Conservation (phyloP, 2,329 filamentous ascomycete genomes). For the Stenocarpella maydis region DNA sequence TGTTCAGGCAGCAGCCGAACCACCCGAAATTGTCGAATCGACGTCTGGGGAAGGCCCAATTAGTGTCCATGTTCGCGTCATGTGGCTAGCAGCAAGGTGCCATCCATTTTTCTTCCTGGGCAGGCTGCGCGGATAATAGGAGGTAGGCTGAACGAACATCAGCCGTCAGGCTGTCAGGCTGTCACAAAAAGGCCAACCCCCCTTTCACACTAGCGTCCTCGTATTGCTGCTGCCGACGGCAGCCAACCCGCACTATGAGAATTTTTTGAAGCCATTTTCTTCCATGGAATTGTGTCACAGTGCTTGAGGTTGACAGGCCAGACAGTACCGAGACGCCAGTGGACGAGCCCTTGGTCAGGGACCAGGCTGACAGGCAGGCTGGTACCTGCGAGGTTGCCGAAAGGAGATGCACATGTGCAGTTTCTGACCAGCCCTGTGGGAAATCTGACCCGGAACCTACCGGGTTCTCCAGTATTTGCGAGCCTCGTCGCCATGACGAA, state of each 20-base stretch:
- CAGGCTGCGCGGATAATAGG: not conserved
- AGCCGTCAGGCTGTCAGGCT: conserved; percentile 9
- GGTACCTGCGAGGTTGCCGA: conserved; percentile 15
- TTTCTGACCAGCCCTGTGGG: not conserved
- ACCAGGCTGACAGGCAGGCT: conserved; percentile 12
- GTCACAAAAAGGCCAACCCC: conserved; percentile 6
- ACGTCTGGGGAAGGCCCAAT: not conserved
- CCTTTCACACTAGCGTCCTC: conserved; percentile 33
- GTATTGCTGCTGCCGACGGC: conserved; percentile 29
- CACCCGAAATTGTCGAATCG: not conserved
- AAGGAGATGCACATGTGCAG: not conserved
- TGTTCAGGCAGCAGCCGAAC: not conserved
- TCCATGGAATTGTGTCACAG: not conserved
- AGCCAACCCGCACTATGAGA: conserved; percentile 6
- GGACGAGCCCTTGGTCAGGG: not conserved
- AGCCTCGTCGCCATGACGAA: not conserved
- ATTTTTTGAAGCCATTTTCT: conserved; percentile 6
- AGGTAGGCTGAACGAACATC: conserved; percentile 17
- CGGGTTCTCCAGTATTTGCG: not conserved
- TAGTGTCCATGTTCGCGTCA: conserved; percentile 3
- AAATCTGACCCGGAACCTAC: conserved; percentile 18
- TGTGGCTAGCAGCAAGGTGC: not conserved
- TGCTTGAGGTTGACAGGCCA: not conserved
- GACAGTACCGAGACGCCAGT: not conserved
- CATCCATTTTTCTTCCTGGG: not conserved